phyloP scores from a whole-genome alignment of 192 early-diverging fungal genomes.

The Coemansia sp. region DNA sequence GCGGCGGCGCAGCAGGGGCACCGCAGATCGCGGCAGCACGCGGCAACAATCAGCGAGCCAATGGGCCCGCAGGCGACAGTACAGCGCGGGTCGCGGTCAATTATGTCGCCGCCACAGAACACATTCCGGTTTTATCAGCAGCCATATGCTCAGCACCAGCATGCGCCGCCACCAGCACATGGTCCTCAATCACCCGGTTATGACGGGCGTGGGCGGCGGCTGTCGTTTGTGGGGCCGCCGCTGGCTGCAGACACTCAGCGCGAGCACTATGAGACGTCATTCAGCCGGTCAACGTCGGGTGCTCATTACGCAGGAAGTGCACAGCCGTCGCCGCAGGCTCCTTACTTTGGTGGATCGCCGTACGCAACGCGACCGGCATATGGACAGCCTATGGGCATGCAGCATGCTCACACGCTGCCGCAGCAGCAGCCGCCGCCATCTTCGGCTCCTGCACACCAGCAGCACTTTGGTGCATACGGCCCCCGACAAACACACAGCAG shows the following conservation, averaged over 20 bases:
- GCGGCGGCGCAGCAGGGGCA: constrained; percentile 5
- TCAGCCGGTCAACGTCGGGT: constrained; percentile 44
- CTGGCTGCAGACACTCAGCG: constrained; percentile 20
- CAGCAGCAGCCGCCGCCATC: constrained; percentile 11
- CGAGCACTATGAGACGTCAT: constrained; percentile 52
- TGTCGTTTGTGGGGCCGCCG: constrained; percentile 41
- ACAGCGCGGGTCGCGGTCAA: constrained; percentile 8
- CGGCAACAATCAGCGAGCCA: constrained; percentile 52
- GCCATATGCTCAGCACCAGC: constrained; percentile 21
- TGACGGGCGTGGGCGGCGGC: constrained; percentile 31
- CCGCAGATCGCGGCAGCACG: constrained; percentile 45
- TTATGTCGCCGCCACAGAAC: constrained; percentile 20
- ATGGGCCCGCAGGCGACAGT: constrained; percentile 21
- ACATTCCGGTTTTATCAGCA: constrained; percentile 35
- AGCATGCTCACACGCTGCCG: not conserved
- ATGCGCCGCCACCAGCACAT: constrained; percentile 6
- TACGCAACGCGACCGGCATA: constrained; percentile 12
- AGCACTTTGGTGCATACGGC: constrained; percentile 28
- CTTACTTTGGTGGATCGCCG: constrained; percentile 13
- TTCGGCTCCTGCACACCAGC: constrained; percentile 43
- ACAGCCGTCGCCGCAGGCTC: constrained; percentile 36
- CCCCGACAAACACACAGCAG: constrained; percentile 17
- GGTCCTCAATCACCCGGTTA: constrained; percentile 7
- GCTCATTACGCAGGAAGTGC: constrained; percentile 17
- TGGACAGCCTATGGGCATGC: not conserved